Evolutionary conservation across 2,329 filamentous ascomycete species (phyloP).

Genomic region (Cadophora sp.): DNA sequence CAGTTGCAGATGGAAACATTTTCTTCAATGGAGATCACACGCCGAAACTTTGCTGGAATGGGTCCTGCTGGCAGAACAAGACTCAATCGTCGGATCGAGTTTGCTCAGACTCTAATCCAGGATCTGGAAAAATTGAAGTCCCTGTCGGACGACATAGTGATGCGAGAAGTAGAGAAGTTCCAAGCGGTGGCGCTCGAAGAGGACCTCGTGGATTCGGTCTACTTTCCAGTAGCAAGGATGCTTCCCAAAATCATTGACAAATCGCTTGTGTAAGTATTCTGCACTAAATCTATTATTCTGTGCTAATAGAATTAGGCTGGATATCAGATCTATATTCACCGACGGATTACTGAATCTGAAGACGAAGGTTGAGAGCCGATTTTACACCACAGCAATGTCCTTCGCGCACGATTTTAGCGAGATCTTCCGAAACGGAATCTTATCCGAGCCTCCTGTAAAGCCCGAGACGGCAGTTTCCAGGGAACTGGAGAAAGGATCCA

Average conservation of each 20-base stretch:
- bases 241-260: slow-evolving; percentile 81
- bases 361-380: slow-evolving; percentile 56
- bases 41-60: slow-evolving; percentile 95
- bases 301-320: slow-evolving; percentile 61
- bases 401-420: slow-evolving; percentile 65
- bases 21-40: slow-evolving; percentile 95
- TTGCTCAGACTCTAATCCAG: slow-evolving; percentile 75
- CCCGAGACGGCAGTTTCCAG: slow-evolving; percentile 36
- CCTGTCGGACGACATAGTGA: slow-evolving; percentile 73
- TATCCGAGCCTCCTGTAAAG: slow-evolving; percentile 30
- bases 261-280: slow-evolving; percentile 74
- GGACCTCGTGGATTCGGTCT: slow-evolving; percentile 84
- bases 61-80: slow-evolving; percentile 81
- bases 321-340: slow-evolving; percentile 65
- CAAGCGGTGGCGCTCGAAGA: slow-evolving; percentile 78
- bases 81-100: slow-evolving; percentile 83
- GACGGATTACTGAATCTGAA: slow-evolving; percentile 58
- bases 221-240: slow-evolving; percentile 84
- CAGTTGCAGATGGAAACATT: slow-evolving; percentile 97
- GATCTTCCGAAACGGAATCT: slow-evolving; percentile 59
- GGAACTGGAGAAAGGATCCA: slow-evolving; percentile 44
- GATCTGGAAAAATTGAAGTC: slow-evolving; percentile 80
- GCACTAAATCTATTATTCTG: background rate
- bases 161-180: slow-evolving; percentile 79
- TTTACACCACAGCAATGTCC: slow-evolving; percentile 62